A percentile compares a stretch with the other conserved stretches of the same genome.
Evolutionary conservation across 2,329 filamentous ascomycete species (phyloP).

Genomic region (Sporothrix schenckii): DNA sequence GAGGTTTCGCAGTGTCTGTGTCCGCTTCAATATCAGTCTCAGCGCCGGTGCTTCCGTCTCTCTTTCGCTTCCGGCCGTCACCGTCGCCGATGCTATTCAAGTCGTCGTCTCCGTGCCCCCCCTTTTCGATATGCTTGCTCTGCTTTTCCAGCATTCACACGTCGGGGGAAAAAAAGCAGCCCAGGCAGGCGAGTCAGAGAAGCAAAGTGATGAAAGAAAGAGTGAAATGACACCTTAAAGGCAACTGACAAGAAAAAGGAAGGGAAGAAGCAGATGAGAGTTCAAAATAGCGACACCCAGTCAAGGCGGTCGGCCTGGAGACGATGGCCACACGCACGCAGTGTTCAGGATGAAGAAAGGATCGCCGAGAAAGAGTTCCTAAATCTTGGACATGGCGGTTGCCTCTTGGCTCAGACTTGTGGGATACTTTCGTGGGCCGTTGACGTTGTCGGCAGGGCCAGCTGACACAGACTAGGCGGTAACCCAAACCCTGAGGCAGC

Average conservation of each 20-base stretch:
- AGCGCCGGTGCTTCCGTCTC: neutral
- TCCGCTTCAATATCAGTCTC: neutral
- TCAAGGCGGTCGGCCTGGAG: constrained; percentile 34
- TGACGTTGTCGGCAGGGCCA: constrained; percentile 3
- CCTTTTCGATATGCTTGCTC: constrained; percentile 15
- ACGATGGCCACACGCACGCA: constrained; percentile 16
- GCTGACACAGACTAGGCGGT: neutral
- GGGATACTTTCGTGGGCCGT: constrained; percentile 3
- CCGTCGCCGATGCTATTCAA: constrained; percentile 25
- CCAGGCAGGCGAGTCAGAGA: neutral
- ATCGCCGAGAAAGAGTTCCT: constrained; percentile 38
- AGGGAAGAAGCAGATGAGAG: neutral
- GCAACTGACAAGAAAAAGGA: neutral
- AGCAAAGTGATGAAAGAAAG: neutral
- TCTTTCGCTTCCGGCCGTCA: constrained; percentile 32
- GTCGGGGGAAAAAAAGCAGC: constrained; percentile 3
- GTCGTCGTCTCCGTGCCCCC: constrained; percentile 31
- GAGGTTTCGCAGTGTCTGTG: neutral
- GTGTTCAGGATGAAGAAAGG: constrained; percentile 29
- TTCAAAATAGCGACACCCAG: constrained; percentile 15
- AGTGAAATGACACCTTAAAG: neutral
- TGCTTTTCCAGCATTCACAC: constrained; percentile 31
- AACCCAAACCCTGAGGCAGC: neutral
- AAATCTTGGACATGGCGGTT: constrained; percentile 39
- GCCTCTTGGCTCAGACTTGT: constrained; percentile 33